A percentile compares a stretch with the other conserved stretches of the same genome.
Evolutionary conservation across 2,329 filamentous ascomycete genomes (phyloP).

Genomic region (Geoglossum cookeanum): DNA sequence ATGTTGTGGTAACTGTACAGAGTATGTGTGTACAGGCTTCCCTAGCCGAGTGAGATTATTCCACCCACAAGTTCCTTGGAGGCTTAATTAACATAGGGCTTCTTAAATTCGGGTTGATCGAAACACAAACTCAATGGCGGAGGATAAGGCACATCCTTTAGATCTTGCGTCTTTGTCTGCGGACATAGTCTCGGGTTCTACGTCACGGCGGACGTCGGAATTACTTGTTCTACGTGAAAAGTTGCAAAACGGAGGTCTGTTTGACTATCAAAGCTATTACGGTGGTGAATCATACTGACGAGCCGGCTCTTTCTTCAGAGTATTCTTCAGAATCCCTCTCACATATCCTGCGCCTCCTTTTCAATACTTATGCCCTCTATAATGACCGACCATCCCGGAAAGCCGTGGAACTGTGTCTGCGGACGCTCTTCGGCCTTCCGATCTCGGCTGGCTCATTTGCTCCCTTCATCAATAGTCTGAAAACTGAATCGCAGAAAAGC

Average conservation of each 20-base stretch:
- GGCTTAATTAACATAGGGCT: neutral
- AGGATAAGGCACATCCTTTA: neutral
- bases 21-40: too few relatives aligned
- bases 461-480: constrained; percentile 46
- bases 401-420: constrained; percentile 65
- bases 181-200: constrained; percentile 27
- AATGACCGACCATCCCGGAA: constrained; percentile 66
- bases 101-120: neutral
- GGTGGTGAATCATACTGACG: neutral
- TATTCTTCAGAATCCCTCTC: constrained; percentile 11
- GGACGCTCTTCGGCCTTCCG: constrained; percentile 41
- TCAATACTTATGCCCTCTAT: constrained; percentile 77
- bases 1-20: neutral
- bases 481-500: constrained; percentile 54
- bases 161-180: neutral
- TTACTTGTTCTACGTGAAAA: constrained; percentile 38
- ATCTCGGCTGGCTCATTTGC: constrained; percentile 39
- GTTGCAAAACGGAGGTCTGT: constrained; percentile 34
- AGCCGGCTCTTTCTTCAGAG: constrained; percentile 1
- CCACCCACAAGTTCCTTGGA: constrained; percentile 8
- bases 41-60: neutral
- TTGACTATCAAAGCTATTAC: neutral
- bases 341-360: constrained; percentile 34
- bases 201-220: constrained; percentile 33
- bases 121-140: neutral